Base-by-base conservation (phyloP, 2,329 filamentous ascomycete species). In the Davidsoniella virescens region DNA sequence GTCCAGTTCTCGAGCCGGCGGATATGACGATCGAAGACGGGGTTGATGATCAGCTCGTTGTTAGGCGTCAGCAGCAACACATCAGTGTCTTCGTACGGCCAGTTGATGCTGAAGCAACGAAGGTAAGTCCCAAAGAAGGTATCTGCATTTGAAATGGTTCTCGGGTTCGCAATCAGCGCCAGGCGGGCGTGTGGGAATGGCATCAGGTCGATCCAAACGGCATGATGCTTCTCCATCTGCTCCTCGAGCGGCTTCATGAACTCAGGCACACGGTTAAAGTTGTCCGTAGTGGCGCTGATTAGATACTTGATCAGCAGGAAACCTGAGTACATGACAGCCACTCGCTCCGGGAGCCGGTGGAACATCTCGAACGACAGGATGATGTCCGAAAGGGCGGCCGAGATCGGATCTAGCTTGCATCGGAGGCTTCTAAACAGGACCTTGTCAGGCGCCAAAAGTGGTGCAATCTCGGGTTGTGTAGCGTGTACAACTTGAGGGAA, bases 251-350 rank as follows among this genome's bases (percentile, higher is more conserved):
- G 87, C 0, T 72, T 73, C 38, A 80, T 66, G 78, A 83, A 94
- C 4, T 78, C 70, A 0, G 87, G 87, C 9, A 94, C 66, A 3
- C 82, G 73, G 20, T 86, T 76, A 62, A 84, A 88, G 65, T 87
- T 93, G 57, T 87, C 82, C 54, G 73, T 72, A 0, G 84, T 85
- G 0, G 87, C 86, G 25, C 76, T 76, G 51, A 94, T 82, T 61
- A 86, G 80, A 85, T 87, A 94, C 40, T 82, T 76, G 80, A 92
- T 86, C 55, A 87, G 61, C 29, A 88, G 72, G 64, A 93, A 94
- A 84, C 94, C 93, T 60, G 82, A 69, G 62, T 88, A 93, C 6
- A 94, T 71, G 5, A 86, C 78, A 7, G 83, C 87, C 0, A 93
- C 78, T 58, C 84, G 82, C 64, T 94, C 87, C 0, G 87, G 87